Percentiles rank a stretch among this genome's conserved stretches.
Evolutionary conservation across 179 eudicot genomes (phyloP).

Genomic region (Pouteria campechiana): DNA sequence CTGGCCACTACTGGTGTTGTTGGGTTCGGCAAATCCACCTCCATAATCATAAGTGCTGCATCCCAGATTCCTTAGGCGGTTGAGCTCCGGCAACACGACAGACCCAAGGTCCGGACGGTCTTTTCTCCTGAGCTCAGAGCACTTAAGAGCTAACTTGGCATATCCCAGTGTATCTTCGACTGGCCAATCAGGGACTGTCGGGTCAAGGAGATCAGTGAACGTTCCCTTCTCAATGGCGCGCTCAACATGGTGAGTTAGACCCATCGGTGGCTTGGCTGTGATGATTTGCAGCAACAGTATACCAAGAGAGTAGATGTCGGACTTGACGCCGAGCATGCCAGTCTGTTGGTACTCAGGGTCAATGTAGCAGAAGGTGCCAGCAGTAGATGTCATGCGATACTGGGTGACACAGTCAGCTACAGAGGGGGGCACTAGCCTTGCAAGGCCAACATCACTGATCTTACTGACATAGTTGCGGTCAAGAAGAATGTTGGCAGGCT

Average conservation of each 20-base stretch:
- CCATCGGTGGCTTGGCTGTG: conserved; percentile 64
- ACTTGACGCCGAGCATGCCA: conserved; percentile 57
- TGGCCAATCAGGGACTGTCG: conserved; percentile 51
- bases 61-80: conserved; percentile 33
- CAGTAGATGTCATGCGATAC: conserved; percentile 67
- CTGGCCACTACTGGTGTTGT: too few species aligned
- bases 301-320: conserved; percentile 73
- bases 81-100: conserved; percentile 53
- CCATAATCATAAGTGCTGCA: too few species aligned
- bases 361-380: conserved; percentile 85
- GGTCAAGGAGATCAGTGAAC: conserved; percentile 47
- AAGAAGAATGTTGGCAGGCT: conserved; percentile 73
- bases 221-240: conserved; percentile 39
- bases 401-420: conserved; percentile 45
- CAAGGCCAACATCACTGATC: conserved; percentile 76
- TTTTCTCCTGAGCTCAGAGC: conserved; percentile 60
- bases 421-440: conserved; percentile 60
- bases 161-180: conserved; percentile 37
- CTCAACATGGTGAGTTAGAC: conserved; percentile 39
- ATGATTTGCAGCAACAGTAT: conserved; percentile 51
- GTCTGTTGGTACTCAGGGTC: conserved; percentile 93
- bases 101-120: conserved; percentile 70
- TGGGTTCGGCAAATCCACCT: too few species aligned
- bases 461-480: conserved; percentile 58
- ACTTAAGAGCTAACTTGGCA: conserved; percentile 48